A percentile compares a stretch with the other conserved stretches of the same genome.
Conservation (phyloP, 306 rosid genomes). For the Quercus bicolor region DNA sequence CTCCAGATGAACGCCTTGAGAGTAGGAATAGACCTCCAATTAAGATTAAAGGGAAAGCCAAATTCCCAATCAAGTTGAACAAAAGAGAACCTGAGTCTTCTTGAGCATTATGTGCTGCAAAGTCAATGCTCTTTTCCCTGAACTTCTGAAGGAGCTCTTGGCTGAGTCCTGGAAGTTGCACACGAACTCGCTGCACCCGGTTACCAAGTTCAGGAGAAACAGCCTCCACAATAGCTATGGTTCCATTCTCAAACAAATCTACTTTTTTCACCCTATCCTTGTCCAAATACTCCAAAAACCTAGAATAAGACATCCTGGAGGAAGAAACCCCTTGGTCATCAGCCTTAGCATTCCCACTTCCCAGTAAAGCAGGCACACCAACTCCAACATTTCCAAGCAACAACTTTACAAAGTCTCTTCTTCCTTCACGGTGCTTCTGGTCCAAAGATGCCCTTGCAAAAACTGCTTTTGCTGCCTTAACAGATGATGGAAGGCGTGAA, state of each 20-base stretch:
- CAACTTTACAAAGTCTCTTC: constrained; percentile 78
- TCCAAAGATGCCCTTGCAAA: constrained; percentile 56
- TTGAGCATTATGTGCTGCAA: constrained; percentile 98
- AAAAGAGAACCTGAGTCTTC: constrained; percentile 87
- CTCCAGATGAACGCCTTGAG: constrained; percentile 93
- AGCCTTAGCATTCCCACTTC: constrained; percentile 64
- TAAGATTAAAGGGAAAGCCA: constrained; percentile 86
- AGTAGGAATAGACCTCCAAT: constrained; percentile 93
- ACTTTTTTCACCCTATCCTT: constrained; percentile 88
- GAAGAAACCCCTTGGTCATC: constrained; percentile 93
- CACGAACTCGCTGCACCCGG: constrained; percentile 86
- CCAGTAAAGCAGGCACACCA: constrained; percentile 65
- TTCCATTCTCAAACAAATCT: constrained; percentile 89
- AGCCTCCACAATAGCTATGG: constrained; percentile 87
- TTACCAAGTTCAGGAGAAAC: constrained; percentile 89
- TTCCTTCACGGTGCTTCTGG: constrained; percentile 53
- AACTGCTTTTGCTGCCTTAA: constrained; percentile 35
- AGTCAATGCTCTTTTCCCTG: constrained; percentile 92
- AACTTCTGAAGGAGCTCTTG: constrained; percentile 96
- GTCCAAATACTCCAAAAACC: constrained; percentile 91
- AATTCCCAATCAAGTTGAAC: constrained; percentile 82
- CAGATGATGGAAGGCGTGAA: constrained; percentile 39
- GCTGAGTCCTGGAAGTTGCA: constrained; percentile 94
- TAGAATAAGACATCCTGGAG: constrained; percentile 95
- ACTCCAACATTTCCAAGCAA: constrained; percentile 64